These are phyloP conservation scores for Suillus cothurnatus DNA, from an alignment of 768 basidiomycete genomes.

Conservation along the genomic window DNA sequence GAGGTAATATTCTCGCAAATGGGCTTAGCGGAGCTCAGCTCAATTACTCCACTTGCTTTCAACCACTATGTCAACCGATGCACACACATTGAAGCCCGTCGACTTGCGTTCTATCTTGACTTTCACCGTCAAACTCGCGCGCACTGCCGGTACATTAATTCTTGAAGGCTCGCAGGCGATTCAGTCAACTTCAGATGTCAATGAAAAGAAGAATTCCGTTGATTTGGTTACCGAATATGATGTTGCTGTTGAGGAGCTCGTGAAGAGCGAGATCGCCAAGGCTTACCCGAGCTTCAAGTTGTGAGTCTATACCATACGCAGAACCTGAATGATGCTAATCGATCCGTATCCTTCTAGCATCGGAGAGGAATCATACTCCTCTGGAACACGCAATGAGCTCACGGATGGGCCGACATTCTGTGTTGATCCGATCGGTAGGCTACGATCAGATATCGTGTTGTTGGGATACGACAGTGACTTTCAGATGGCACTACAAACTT, in stretches of 20 bases:
- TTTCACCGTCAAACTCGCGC: conserved; percentile 74
- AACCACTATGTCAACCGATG: conserved; percentile 29
- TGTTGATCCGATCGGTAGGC: conserved; percentile 88
- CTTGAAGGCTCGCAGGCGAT: conserved; percentile 78
- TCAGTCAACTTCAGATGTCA: conserved; percentile 56
- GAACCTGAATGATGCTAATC: background rate
- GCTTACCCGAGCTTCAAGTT: conserved; percentile 81
- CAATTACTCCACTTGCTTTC: conserved; percentile 2
- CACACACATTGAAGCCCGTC: conserved; percentile 31
- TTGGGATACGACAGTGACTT: background rate
- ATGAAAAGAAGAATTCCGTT: conserved; percentile 91
- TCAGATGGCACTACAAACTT: conserved; percentile 90
- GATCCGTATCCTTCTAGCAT: conserved; percentile 52
- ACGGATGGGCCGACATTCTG: conserved; percentile 94
- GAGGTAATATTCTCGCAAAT: background rate
- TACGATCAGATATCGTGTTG: background rate
- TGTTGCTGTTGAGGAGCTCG: conserved; percentile 85
- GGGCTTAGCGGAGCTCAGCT: background rate
- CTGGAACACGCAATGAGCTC: conserved; percentile 66
- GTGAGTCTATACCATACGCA: conserved; percentile 47
- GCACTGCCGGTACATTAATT: conserved; percentile 74
- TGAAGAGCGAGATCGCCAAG: conserved; percentile 63
- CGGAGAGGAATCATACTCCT: conserved; percentile 91
- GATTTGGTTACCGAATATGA: conserved; percentile 97
- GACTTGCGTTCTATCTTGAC: conserved; percentile 64